These are phyloP conservation scores for Diplodia scrobiculata DNA, from an alignment of 2,329 filamentous ascomycete species.

Conservation along the genomic window DNA sequence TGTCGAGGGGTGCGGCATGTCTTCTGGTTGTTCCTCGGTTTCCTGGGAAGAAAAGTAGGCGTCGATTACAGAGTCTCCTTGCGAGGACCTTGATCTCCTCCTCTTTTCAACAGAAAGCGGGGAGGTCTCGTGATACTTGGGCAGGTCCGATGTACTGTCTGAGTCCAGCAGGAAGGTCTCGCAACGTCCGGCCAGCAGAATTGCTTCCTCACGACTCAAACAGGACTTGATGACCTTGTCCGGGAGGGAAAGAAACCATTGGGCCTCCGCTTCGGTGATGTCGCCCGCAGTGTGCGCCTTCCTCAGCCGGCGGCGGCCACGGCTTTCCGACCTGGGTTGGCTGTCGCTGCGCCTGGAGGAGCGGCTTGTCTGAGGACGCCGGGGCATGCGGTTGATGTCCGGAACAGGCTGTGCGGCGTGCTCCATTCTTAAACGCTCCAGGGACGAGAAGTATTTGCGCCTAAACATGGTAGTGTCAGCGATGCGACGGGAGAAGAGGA, in stretches of 20 bases:
- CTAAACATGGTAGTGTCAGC: constrained; percentile 38
- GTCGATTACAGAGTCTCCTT: constrained; percentile 19
- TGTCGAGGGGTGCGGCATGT: not conserved
- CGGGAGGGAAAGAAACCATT: constrained; percentile 70
- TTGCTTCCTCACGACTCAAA: constrained; percentile 72
- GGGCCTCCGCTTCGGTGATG: constrained; percentile 59
- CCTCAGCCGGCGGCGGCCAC: constrained; percentile 38
- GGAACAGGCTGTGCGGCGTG: constrained; percentile 38
- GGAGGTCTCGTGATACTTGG: constrained; percentile 9
- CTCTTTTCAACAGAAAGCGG: constrained; percentile 18
- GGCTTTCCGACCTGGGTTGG: constrained; percentile 24
- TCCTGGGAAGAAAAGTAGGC: not conserved
- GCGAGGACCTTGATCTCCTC: constrained; percentile 19
- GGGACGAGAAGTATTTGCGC: constrained; percentile 70
- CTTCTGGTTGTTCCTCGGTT: not conserved
- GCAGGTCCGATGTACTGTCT: constrained; percentile 31
- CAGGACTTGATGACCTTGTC: constrained; percentile 71
- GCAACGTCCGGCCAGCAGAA: constrained; percentile 59
- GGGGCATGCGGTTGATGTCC: constrained; percentile 28
- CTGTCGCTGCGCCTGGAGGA: constrained; percentile 24
- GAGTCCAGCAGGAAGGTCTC: constrained; percentile 42
- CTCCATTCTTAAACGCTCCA: constrained; percentile 69
- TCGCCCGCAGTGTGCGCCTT: constrained; percentile 41
- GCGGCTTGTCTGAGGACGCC: constrained; percentile 20
- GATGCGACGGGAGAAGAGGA: constrained; percentile 23